Base-by-base conservation (phyloP, 2,329 filamentous ascomycete species). In the Venturia carpophila region DNA sequence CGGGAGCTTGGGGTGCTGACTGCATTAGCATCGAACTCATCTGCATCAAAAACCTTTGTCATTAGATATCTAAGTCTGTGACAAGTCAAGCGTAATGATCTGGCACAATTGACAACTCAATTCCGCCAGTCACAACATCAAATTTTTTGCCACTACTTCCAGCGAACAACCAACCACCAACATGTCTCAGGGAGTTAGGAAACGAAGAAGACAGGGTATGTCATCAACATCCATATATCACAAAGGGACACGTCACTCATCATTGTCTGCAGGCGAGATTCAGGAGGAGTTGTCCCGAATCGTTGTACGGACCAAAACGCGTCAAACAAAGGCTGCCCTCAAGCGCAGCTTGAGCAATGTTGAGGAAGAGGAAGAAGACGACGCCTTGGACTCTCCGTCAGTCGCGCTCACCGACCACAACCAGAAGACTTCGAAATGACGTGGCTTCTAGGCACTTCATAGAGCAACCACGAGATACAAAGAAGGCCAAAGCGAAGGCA, bases 291-390 rank as follows among this genome's bases (percentile, higher is more conserved):
- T 37, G 30, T 27, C 52, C 19, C 52, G n/a, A 19, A 21, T 58
- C 9, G 19, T 37, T 58, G 27, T 58, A 15, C 52, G 37, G 52
- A 58, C 52, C 5, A 55, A 55, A 24, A 55, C 49, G 27, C 49
- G 49, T 21, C 49, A 34, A 5, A 17, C 49, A 34, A 37, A 58
- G 52, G 37, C 52, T 34, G 30, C 52, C 27, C 27, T 37, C 52
- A 58, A 58, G 37, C 52, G 52, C 27, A 27, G 52, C 52, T 58
- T 37, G 52, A 58, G 52, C 10, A 37, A 27, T 58, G 52, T 58
- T 24, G 52, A 56, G 30, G 52, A 56, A 37, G 52, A 58, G 30
- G 52, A 37, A n/a, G 52, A 58, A 19, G 30, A 39, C 4, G 52
- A 58, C 3, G 17, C 17, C 19, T n/a, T 58, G 1, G 27, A 58